A percentile compares a stretch with the other conserved stretches of the same genome.
Evolutionary conservation across 805 yeast genomes (phyloP).

Genomic region (Kuraishia floccosa): DNA sequence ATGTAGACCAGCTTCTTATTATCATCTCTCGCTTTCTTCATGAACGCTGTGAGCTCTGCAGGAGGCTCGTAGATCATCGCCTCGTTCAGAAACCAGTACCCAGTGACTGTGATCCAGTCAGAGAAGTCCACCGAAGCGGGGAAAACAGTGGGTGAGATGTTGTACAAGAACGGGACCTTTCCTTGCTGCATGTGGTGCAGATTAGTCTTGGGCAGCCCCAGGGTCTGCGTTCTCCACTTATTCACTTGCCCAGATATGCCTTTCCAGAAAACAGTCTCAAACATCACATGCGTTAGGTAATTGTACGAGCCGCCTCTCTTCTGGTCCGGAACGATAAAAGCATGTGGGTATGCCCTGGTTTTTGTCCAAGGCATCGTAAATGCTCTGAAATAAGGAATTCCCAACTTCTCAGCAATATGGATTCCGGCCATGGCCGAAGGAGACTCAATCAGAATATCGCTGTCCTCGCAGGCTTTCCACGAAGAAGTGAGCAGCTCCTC

Average conservation of each 20-base stretch:
- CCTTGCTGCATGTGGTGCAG: constrained; percentile 62
- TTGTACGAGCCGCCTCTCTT: constrained; percentile 90
- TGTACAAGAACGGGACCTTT: constrained; percentile 80
- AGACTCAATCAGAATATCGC: constrained; percentile 85
- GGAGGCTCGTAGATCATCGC: constrained; percentile 50
- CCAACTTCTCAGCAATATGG: constrained; percentile 87
- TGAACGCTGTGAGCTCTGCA: constrained; percentile 41
- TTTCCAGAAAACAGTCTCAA: constrained; percentile 89
- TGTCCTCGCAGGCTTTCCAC: constrained; percentile 79
- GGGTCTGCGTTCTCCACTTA: constrained; percentile 66
- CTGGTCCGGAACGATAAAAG: constrained; percentile 89
- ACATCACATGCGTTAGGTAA: constrained; percentile 83
- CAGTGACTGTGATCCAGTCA: constrained; percentile 93
- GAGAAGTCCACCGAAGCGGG: constrained; percentile 91
- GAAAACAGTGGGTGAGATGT: constrained; percentile 77
- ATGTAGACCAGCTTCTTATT: constrained; percentile 73
- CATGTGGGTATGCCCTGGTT: constrained; percentile 93
- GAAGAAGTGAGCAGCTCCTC: constrained; percentile 56
- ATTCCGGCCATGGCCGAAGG: constrained; percentile 95
- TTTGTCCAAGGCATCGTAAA: constrained; percentile 99
- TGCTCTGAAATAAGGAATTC: constrained; percentile 86
- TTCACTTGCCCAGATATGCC: constrained; percentile 84
- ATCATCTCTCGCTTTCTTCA: constrained; percentile 45
- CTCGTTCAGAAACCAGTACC: constrained; percentile 89
- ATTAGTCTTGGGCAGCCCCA: constrained; percentile 58